phyloP scores from a whole-genome alignment of 2,329 filamentous ascomycete species.

The Pseudogymnoascus sp. region DNA sequence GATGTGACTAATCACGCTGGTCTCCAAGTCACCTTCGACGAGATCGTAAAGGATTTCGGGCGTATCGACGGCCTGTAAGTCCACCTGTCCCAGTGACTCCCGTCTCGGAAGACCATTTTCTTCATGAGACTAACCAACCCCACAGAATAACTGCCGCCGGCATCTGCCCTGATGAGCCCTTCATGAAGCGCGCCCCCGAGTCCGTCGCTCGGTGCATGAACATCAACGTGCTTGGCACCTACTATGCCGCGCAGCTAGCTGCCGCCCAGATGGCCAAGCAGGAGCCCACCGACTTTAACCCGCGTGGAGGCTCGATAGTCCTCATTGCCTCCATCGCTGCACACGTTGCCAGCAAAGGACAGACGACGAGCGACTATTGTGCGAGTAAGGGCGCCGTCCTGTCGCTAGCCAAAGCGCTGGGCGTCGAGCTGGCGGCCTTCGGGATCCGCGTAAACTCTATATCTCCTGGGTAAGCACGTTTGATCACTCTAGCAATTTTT shows the following conservation, averaged over 20 bases:
- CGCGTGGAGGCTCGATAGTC: conserved; percentile 26
- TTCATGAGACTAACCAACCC: neutral
- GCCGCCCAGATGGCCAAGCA: conserved; percentile 28
- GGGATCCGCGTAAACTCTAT: conserved; percentile 28
- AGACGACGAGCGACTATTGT: conserved; percentile 33
- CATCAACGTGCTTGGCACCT: conserved; percentile 16
- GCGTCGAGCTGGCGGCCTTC: conserved; percentile 28
- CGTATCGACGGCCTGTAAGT: conserved; percentile 19
- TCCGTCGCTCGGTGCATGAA: conserved; percentile 16
- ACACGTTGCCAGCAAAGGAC: conserved; percentile 25
- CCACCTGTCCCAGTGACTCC: neutral
- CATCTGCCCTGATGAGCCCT: conserved; percentile 24
- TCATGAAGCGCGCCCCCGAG: conserved; percentile 16
- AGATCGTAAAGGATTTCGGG: conserved; percentile 17
- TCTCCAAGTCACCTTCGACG: conserved; percentile 18
- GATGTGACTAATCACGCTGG: conserved; percentile 18
- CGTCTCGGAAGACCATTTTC: neutral
- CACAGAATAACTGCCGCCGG: conserved; percentile 24
- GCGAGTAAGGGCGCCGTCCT: conserved; percentile 40
- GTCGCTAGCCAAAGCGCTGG: conserved; percentile 34
- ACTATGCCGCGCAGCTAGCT: conserved; percentile 27
- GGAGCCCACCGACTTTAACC: conserved; percentile 18
- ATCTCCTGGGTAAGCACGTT: conserved; percentile 25
- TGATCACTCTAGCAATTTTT: neutral
- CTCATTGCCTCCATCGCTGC: conserved; percentile 30